Evolutionary conservation across 2,329 filamentous ascomycete genomes (phyloP).

Genomic region (Paraphaeosphaeria minitans): DNA sequence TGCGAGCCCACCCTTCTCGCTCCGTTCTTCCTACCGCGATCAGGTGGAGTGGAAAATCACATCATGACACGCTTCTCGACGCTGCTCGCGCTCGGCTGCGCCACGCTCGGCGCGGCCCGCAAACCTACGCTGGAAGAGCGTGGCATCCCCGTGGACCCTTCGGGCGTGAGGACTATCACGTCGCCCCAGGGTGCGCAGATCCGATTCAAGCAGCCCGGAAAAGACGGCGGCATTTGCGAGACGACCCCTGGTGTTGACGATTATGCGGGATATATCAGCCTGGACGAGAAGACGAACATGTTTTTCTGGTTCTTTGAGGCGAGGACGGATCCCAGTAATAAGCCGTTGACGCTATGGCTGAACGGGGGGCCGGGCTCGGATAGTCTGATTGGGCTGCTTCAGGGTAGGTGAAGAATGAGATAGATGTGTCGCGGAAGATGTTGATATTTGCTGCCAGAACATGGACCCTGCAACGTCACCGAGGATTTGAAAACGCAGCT

Average conservation of each 20-base stretch:
- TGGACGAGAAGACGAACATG: constrained; percentile 45
- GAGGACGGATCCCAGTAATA: constrained; percentile 48
- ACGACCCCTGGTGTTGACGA: constrained; percentile 43
- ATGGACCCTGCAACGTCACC: constrained; percentile 54
- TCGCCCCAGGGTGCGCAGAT: constrained; percentile 42
- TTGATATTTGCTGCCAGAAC: constrained; percentile 34
- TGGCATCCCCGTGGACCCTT: constrained; percentile 37
- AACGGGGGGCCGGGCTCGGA: constrained; percentile 60
- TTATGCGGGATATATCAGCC: constrained; percentile 46
- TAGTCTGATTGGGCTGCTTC: constrained; percentile 62
- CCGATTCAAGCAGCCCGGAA: constrained; percentile 44
- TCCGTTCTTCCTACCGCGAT: neutral
- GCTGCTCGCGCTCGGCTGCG: constrained; percentile 28
- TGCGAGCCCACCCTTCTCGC: neutral
- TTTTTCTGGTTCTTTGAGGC: constrained; percentile 57
- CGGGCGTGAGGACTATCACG: constrained; percentile 39
- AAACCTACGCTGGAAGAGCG: constrained; percentile 34
- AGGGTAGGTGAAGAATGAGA: constrained; percentile 30
- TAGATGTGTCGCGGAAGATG: too few relatives aligned
- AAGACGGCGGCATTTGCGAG: constrained; percentile 52
- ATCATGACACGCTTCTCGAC: constrained; percentile 32
- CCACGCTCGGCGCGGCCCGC: constrained; percentile 21
- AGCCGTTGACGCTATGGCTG: constrained; percentile 54
- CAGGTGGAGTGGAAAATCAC: neutral
- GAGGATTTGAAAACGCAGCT: constrained; percentile 43